Conservation (phyloP, 352 stramenopile genomes). For the Saprolegnia diclina region DNA sequence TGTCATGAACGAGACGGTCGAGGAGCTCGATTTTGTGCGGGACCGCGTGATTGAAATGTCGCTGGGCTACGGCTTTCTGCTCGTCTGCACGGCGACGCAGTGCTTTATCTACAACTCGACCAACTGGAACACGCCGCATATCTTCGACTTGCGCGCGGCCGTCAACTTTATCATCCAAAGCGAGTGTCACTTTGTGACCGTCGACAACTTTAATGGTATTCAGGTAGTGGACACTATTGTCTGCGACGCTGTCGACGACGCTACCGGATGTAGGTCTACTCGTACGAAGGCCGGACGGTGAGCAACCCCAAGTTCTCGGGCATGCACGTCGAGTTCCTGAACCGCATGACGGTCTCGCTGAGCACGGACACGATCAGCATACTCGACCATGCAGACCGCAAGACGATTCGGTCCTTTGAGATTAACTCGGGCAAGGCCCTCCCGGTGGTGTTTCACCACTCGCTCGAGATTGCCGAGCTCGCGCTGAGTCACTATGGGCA, state of each 20-base stretch:
- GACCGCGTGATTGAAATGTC: constrained; percentile 91
- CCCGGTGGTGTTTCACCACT: constrained; percentile 54
- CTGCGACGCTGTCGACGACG: neutral
- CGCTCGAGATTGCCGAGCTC: constrained; percentile 73
- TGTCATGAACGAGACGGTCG: constrained; percentile 83
- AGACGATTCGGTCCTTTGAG: constrained; percentile 87
- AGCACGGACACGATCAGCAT: constrained; percentile 84
- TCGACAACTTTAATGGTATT: constrained; percentile 85
- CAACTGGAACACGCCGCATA: constrained; percentile 92
- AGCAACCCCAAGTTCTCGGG: constrained; percentile 82
- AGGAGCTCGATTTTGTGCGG: constrained; percentile 88
- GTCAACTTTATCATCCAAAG: constrained; percentile 85
- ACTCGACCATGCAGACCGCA: constrained; percentile 83
- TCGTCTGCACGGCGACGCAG: constrained; percentile 89
- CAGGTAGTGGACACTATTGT: constrained; percentile 32
- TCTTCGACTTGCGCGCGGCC: constrained; percentile 85
- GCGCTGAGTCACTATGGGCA: constrained; percentile 73
- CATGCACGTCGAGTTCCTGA: constrained; percentile 86
- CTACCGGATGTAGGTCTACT: constrained; percentile 54
- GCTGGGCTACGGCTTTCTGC: constrained; percentile 85
- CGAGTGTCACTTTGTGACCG: constrained; percentile 84
- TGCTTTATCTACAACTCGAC: constrained; percentile 89
- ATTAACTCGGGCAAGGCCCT: constrained; percentile 78
- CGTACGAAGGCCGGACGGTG: constrained; percentile 88
- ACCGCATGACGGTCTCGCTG: constrained; percentile 75